A percentile compares a stretch with the other conserved stretches of the same genome.
These are phyloP conservation scores for Letharia columbiana DNA, from an alignment of 495 filamentous ascomycete species.

Conservation along the genomic window DNA sequence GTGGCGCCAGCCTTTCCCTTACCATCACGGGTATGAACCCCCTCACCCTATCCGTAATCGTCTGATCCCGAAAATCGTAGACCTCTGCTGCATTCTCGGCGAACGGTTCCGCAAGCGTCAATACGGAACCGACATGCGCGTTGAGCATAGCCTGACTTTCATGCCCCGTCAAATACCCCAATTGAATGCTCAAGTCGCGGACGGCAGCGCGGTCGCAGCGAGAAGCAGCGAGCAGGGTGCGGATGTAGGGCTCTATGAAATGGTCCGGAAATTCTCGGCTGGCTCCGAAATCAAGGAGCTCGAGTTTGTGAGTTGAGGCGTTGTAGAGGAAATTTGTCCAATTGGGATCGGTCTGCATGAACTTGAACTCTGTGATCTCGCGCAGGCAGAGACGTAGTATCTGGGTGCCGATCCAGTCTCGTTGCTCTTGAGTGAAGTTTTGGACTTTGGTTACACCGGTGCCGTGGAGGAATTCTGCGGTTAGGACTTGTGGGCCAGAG, in stretches of 20 bases:
- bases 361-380: conserved; percentile 85
- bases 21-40: conserved; percentile 87
- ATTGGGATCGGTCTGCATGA: conserved; percentile 99
- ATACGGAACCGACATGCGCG: conserved; percentile 71
- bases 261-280: conserved; percentile 71
- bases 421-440: conserved; percentile 66
- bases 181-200: conserved; percentile 59
- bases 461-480: conserved; percentile 85
- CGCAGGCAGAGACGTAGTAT: conserved; percentile 87
- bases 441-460: conserved; percentile 77
- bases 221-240: conserved; percentile 68
- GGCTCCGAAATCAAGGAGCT: conserved; percentile 94
- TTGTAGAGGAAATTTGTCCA: conserved; percentile 99
- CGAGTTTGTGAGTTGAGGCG: conserved; percentile 56
- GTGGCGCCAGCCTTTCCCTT: conserved; percentile 74
- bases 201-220: conserved; percentile 54
- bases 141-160: conserved; percentile 77
- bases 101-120: conserved; percentile 91
- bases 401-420: conserved; percentile 84
- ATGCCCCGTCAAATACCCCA: conserved; percentile 88
- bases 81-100: conserved; percentile 61
- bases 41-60: conserved; percentile 86
- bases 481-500: conserved; percentile 77
- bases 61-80: conserved; percentile 90
- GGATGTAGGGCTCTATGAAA: conserved; percentile 73